Conservation (phyloP, 768 basidiomycete species). For the Lactifluus subvellereus region DNA sequence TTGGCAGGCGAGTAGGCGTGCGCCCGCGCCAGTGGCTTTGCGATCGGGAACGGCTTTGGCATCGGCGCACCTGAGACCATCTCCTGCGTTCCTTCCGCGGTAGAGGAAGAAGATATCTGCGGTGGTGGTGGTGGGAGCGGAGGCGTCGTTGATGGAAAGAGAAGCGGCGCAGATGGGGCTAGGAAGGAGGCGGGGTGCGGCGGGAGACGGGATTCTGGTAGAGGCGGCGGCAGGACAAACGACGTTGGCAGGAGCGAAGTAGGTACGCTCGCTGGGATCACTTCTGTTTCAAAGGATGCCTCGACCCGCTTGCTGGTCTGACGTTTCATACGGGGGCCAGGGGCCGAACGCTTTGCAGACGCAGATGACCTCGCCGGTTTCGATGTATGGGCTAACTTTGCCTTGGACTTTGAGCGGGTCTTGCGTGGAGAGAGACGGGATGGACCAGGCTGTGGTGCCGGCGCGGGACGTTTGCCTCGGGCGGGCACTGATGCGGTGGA, state of each 20-base stretch:
- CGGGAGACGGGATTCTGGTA: constrained; percentile 61
- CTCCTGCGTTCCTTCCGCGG: not conserved
- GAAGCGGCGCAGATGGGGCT: constrained; percentile 13
- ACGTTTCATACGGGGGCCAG: constrained; percentile 31
- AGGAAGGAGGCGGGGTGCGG: constrained; percentile 39
- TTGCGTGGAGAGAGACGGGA: constrained; percentile 14
- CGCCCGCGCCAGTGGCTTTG: constrained; percentile 62
- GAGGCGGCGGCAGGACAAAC: constrained; percentile 75
- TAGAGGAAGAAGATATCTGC: not conserved
- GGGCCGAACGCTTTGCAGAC: constrained; percentile 32
- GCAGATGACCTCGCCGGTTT: constrained; percentile 25
- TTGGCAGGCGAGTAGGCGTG: constrained; percentile 80
- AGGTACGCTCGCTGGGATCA: constrained; percentile 34
- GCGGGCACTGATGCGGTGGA: not conserved
- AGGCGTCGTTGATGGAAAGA: constrained; percentile 15
- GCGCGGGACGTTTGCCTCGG: not conserved
- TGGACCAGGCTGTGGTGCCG: constrained; percentile 8
- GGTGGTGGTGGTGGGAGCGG: not conserved
- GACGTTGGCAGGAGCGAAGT: constrained; percentile 50
- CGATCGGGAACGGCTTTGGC: constrained; percentile 58
- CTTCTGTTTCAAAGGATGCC: constrained; percentile 49
- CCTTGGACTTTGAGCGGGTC: constrained; percentile 18
- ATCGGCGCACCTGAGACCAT: not conserved
- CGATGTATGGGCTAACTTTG: constrained; percentile 4
- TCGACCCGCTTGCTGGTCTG: constrained; percentile 23